Conservation (phyloP, 345 rosid species). For the Turritis glabra region DNA sequence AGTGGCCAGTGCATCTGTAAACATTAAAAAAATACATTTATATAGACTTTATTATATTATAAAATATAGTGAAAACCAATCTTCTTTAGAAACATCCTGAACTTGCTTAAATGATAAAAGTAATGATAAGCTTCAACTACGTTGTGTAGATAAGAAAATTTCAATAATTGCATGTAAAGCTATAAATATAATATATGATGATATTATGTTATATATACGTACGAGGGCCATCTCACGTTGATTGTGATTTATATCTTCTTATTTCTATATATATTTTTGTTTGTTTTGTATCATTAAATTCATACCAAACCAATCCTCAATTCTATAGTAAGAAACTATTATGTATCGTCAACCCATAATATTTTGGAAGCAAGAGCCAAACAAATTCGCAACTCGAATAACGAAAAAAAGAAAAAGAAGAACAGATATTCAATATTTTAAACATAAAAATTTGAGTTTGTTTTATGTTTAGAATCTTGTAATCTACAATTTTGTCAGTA, state of each 20-base stretch:
- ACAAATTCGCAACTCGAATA: background rate
- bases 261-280: background rate
- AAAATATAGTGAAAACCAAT: slow-evolving; percentile 10
- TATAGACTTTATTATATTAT: background rate
- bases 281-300: background rate
- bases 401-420: background rate
- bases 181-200: slow-evolving; percentile 19
- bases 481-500: background rate
- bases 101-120: slow-evolving; percentile 6
- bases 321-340: background rate
- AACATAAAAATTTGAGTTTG: background rate
- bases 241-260: slow-evolving; percentile 30
- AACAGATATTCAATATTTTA: background rate
- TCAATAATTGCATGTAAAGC: slow-evolving; percentile 29
- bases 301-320: slow-evolving; percentile 6
- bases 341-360: background rate
- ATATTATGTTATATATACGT: slow-evolving; percentile 4
- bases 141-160: slow-evolving; percentile 28
- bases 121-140: slow-evolving; percentile 33
- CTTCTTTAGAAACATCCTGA: slow-evolving; percentile 25
- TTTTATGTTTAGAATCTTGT: background rate
- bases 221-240: slow-evolving; percentile 19
- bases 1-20: background rate
- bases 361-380: background rate
- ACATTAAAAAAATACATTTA: background rate